Evolutionary conservation across 805 yeast genomes (phyloP).

Genomic region (Pichia thaimueangensis): DNA sequence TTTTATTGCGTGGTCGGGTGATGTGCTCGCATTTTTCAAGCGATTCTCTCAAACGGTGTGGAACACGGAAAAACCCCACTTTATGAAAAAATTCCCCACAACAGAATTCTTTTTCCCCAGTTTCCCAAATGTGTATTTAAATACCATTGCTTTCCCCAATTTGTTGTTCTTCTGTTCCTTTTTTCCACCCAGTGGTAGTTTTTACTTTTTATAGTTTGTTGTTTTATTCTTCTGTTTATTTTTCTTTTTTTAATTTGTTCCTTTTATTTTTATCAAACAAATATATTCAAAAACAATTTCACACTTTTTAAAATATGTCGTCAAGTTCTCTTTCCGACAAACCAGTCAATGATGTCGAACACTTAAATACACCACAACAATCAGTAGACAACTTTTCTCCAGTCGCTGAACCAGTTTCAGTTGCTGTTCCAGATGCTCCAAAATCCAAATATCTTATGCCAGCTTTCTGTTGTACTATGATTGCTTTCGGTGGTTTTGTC

Average conservation of each 20-base stretch:
- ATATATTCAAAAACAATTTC: background rate
- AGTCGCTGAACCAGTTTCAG: slow-evolving; percentile 13
- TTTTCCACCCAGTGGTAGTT: background rate
- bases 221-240: background rate
- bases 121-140: too few species aligned
- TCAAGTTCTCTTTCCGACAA: slow-evolving; percentile 8
- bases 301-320: slow-evolving; percentile 5
- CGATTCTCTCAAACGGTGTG: too few species aligned
- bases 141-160: background rate
- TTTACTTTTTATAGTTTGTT: background rate
- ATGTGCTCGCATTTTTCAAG: too few species aligned
- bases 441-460: slow-evolving; percentile 22
- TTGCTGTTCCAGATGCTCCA: slow-evolving; percentile 19
- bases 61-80: background rate
- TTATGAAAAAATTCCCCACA: too few species aligned
- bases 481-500: slow-evolving; percentile 73
- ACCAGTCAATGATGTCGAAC: slow-evolving; percentile 4
- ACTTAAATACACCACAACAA: background rate
- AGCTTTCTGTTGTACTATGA: slow-evolving; percentile 40
- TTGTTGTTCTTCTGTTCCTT: slow-evolving; percentile 2
- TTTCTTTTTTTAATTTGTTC: background rate
- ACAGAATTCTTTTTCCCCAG: background rate
- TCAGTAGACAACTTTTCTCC: slow-evolving; percentile 8
- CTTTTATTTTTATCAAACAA: background rate
- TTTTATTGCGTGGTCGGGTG: too few species aligned